Evolutionary conservation across 352 stramenopile genomes (phyloP).

Genomic region (Lagenidium sp.): DNA sequence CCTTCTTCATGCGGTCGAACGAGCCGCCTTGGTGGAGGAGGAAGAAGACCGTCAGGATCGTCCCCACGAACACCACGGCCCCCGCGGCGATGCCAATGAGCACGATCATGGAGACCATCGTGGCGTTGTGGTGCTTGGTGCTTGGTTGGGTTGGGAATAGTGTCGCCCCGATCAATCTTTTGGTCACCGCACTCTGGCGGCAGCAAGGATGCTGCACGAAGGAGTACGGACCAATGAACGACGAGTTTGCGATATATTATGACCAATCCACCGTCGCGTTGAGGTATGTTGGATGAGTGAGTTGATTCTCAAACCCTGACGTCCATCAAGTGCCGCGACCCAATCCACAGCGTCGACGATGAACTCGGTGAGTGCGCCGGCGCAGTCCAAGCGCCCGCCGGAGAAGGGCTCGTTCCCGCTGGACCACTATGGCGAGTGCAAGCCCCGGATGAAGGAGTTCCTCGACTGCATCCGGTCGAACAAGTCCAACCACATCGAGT

Average conservation of each 20-base stretch:
- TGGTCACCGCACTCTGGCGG: too few relatives aligned
- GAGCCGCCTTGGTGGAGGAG: constrained; percentile 77
- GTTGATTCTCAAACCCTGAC: too few relatives aligned
- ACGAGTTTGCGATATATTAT: too few relatives aligned
- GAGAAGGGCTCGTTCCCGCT: constrained; percentile 89
- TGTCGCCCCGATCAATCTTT: too few relatives aligned
- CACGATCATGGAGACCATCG: constrained; percentile 49
- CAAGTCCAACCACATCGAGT: constrained; percentile 81
- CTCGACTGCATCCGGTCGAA: constrained; percentile 80
- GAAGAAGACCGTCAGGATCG: constrained; percentile 75
- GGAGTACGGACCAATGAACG: too few relatives aligned
- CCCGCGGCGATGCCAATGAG: constrained; percentile 74
- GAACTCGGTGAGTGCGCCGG: constrained; percentile 69
- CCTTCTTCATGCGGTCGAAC: constrained; percentile 82
- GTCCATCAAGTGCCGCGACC: too few relatives aligned
- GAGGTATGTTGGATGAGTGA: too few relatives aligned
- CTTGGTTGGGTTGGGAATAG: too few relatives aligned
- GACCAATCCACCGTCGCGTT: too few relatives aligned
- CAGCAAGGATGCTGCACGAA: too few relatives aligned
- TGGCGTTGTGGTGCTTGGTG: too few relatives aligned
- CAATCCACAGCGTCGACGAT: too few relatives aligned
- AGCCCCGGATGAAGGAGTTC: constrained; percentile 82
- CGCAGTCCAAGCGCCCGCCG: constrained; percentile 65
- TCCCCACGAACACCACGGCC: constrained; percentile 74
- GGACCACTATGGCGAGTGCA: constrained; percentile 88